Evolutionary conservation across 108 stramenopile genomes (phyloP), one percentile per base, ranked within the genome.

Genomic region (Conticribra weissflogii): DNA sequence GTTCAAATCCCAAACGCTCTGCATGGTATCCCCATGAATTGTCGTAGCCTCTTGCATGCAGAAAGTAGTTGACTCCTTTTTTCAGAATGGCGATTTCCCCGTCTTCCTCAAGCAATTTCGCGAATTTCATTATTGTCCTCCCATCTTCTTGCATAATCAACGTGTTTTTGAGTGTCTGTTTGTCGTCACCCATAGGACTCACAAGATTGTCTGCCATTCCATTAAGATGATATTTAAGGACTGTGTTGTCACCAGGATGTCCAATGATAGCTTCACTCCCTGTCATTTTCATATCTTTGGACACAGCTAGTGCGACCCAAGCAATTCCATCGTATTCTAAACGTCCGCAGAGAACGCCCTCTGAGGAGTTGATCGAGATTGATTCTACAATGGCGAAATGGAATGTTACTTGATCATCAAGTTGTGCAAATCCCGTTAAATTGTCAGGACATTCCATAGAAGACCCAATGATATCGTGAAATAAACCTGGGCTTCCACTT

Each of bases 231-330:
- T 76, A 81, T 24, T 76, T 76, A 19, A 44, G 60, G 0, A 71
- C 71, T 22, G 58, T 68, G 25, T 30, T 32, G 2, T 62, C 51
- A 45, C 41, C 61, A 1, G 81, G 80, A 2, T 61, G 18, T 45
- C 81, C 86, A 56, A 86, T 76, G 22, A 86, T 51, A 27, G 83
- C 86, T 3, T 74, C 63, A 16, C 76, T 72, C 14, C 83, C 83
- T n/a, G 75, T 51, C 86, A 86, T 86, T 24, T 47, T 62, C 9
- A 73, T 82, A 64, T 74, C 55, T 17, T 24, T 22, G 36, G 59
- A 64, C 18, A 81, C 31, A 2, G 65, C 83, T 17, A 81, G 54
- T 17, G 72, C 86, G 1, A 86, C 12, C 86, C 86, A 86, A 0
- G 45, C 67, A 17, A 57, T 55, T 21, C 34, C 12, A 14, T 50